Percentiles rank a stretch among this genome's conserved stretches.
Conservation (phyloP, 805 yeast genomes). For the Pichia thaimueangensis region DNA sequence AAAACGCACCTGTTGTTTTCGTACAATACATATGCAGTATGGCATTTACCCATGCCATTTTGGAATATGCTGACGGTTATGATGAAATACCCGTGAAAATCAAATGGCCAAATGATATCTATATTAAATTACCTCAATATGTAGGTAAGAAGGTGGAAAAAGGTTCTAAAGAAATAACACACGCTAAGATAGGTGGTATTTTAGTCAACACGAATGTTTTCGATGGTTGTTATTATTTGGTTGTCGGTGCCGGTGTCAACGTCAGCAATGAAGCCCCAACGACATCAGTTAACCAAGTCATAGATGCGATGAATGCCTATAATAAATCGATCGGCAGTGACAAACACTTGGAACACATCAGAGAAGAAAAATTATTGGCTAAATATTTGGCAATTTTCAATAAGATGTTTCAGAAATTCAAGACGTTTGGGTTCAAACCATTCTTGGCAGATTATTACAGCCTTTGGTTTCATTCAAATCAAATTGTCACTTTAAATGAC, state of each 20-base stretch:
- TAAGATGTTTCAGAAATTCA: constrained; percentile 51
- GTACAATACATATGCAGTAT: constrained; percentile 80
- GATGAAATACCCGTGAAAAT: constrained; percentile 71
- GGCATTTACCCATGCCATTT: constrained; percentile 75
- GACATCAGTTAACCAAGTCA: constrained; percentile 72
- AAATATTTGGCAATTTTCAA: constrained; percentile 60
- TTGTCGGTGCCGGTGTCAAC: constrained; percentile 85
- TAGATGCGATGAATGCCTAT: constrained; percentile 52
- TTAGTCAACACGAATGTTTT: constrained; percentile 72
- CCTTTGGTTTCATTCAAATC: constrained; percentile 80
- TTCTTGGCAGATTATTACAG: constrained; percentile 68
- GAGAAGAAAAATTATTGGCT: constrained; percentile 55
- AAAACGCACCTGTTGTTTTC: constrained; percentile 60
- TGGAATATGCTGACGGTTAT: constrained; percentile 45
- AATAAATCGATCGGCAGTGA: constrained; percentile 36
- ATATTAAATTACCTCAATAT: constrained; percentile 61
- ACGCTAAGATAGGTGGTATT: constrained; percentile 77
- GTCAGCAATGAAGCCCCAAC: constrained; percentile 85
- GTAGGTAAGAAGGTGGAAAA: constrained; percentile 26
- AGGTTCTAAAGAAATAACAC: constrained; percentile 47
- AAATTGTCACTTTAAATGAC: constrained; percentile 56
- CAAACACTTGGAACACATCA: constrained; percentile 18
- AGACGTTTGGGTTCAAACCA: constrained; percentile 57
- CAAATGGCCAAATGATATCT: constrained; percentile 97
- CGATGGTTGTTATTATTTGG: constrained; percentile 53